Percentiles rank a stretch among this genome's conserved stretches.
These are phyloP conservation scores for Leishmania major DNA, from an alignment of 208 protist genomes.

Conservation along the genomic window DNA sequence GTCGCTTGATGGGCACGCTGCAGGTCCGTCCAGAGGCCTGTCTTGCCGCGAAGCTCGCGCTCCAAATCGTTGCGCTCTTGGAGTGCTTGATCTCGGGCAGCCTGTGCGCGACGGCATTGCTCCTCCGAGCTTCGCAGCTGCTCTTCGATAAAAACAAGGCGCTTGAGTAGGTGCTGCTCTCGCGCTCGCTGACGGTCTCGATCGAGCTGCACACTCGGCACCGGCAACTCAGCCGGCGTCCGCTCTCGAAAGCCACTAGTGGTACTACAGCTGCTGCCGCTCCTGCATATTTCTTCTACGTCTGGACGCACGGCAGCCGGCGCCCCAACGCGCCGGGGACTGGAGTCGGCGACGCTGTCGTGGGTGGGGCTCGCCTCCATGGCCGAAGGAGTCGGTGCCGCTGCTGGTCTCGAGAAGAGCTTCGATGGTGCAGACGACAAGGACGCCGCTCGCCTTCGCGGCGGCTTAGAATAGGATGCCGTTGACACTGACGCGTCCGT, in stretches of 20 bases:
- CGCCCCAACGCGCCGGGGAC: neutral
- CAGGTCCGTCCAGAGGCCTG: slow-evolving; percentile 23
- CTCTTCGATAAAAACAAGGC: slow-evolving; percentile 30
- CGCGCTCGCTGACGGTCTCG: slow-evolving; percentile 9
- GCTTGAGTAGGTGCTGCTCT: slow-evolving; percentile 32
- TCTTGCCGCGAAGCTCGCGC: slow-evolving; percentile 36
- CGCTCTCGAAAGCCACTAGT: neutral
- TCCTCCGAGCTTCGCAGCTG: slow-evolving; percentile 16
- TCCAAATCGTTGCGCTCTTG: slow-evolving; percentile 19
- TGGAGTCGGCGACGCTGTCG: neutral
- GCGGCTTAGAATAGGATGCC: neutral
- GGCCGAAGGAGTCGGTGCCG: neutral
- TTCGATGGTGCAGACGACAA: neutral
- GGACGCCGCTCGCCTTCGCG: neutral
- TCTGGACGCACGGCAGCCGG: neutral
- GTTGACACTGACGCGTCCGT: neutral
- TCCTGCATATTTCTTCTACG: neutral
- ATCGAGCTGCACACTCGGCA: neutral
- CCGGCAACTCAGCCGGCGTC: slow-evolving; percentile 25
- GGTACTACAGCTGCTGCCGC: neutral
- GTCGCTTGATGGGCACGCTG: slow-evolving; percentile 28
- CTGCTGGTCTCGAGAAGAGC: slow-evolving; percentile 9
- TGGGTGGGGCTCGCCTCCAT: neutral
- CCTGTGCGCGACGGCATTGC: neutral
- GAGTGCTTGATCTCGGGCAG: slow-evolving; percentile 12